Base-by-base conservation (phyloP, 1,284 basidiomycete species). In the Schizophyllum amplum region DNA sequence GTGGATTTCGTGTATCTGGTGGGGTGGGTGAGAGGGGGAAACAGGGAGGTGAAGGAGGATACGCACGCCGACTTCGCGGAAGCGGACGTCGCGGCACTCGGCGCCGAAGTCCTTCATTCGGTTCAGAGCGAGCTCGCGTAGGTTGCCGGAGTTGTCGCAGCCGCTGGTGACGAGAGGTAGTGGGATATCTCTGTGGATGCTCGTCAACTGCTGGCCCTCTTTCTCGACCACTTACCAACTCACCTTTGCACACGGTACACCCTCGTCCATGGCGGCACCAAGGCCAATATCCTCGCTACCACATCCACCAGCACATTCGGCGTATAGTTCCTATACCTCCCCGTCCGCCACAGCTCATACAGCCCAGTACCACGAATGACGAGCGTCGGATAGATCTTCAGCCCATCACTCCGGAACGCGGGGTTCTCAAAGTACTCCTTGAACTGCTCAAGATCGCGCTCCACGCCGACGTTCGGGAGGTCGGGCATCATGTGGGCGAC, bases 351-450 rank as follows among this genome's bases (percentile, higher is more conserved):
- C 5, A 98, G 80, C 71, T 98, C 95, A 69, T 98, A 98, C 56
- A 99, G 73, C 11, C 97, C 97, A 0, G 97, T 99, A 6, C 97
- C 97, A 46, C 97, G 85, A 69, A 99, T 99, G 57, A 99, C 97
- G 54, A 99, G 77, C 0, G 97, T 98, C 11, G 97, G 97, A 72
- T 99, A 99, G 53, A 99, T 93, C 73, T 99, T 99, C 59, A 99
- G 78, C 1, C 97, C 97, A 67, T 99, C 96, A 52, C 93, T 95
- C 58, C 97, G 79, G 77, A 98, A 99, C 0, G 92, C 92, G 3
- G 97, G 97, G 67, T 98, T 99, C 74, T 99, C 97, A 67, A 99
- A 99, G 70, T 96, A 99, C 63, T 92, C 91, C 69, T 98, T 96
- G 81, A 99, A 99, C 69, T 99, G 97, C 69, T 96, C 96, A 58